phyloP scores from a whole-genome alignment of 2,329 filamentous ascomycete species.

The Colletotrichum siamense region DNA sequence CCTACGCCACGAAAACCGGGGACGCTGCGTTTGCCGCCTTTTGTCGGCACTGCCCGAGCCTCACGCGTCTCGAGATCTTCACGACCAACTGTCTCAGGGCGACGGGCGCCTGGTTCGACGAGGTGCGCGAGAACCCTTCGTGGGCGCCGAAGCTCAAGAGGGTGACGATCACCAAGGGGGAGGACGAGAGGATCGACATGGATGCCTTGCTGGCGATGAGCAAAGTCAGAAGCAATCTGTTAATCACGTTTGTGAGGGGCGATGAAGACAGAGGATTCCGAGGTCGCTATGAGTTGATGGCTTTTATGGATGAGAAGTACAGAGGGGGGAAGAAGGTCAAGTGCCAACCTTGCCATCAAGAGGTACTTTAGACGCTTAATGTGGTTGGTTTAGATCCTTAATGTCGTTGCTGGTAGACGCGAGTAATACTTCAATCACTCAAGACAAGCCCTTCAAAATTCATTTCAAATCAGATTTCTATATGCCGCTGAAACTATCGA shows the following conservation, averaged over 20 bases:
- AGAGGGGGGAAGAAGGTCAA: neutral
- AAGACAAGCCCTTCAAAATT: neutral
- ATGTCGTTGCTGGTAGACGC: neutral
- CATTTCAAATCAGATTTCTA: neutral
- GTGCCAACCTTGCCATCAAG: neutral
- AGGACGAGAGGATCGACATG: neutral
- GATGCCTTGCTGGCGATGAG: neutral
- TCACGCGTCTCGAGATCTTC: neutral
- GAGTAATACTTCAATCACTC: fast-evolving
- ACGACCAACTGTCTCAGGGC: too few species aligned
- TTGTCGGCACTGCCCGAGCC: neutral
- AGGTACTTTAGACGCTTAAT: neutral
- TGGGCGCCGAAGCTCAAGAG: neutral
- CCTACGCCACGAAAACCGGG: neutral
- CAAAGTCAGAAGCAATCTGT: neutral
- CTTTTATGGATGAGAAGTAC: neutral
- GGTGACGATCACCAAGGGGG: neutral
- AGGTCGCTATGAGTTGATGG: neutral
- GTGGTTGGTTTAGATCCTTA: neutral
- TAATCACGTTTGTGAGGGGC: neutral
- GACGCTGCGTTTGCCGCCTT: neutral
- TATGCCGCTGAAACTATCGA: neutral
- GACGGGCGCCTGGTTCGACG: neutral
- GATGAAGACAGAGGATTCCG: neutral
- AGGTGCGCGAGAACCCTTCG: neutral